Percentiles rank a stretch among this genome's conserved stretches.
Evolutionary conservation across 495 filamentous ascomycete species (phyloP).

Genomic region (Aspergillus campestris): DNA sequence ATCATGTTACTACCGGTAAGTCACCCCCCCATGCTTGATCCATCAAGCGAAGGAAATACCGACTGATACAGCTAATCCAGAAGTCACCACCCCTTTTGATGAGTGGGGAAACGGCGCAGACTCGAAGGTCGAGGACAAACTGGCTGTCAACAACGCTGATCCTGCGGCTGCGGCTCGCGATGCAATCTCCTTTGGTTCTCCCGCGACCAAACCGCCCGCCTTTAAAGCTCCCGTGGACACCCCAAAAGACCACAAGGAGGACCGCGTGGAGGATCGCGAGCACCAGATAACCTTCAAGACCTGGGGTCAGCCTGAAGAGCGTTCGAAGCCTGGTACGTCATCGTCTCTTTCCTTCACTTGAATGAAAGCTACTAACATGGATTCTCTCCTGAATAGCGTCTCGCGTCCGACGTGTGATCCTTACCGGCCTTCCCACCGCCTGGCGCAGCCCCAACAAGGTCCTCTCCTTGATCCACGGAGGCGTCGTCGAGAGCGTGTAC

Average conservation of each 20-base stretch:
- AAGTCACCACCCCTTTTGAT: no score
- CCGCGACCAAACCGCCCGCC: neutral
- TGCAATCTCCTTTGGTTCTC: neutral
- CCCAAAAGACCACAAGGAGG: neutral
- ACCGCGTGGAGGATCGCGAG: constrained; percentile 14
- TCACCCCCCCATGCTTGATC: no score
- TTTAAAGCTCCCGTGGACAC: neutral
- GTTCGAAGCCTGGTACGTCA: constrained; percentile 20
- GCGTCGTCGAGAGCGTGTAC: constrained; percentile 28
- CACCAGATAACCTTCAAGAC: constrained; percentile 14
- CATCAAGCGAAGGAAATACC: no score
- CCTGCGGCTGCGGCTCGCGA: neutral
- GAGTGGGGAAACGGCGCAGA: no score
- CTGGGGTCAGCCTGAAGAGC: constrained; percentile 18
- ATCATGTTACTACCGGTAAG: no score
- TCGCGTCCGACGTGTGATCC: constrained; percentile 22
- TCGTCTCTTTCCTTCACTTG: neutral
- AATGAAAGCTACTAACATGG: constrained; percentile 5
- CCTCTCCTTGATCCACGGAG: constrained; percentile 36
- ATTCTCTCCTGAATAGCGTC: constrained; percentile 16
- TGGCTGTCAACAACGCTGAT: no score
- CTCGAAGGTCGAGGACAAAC: no score
- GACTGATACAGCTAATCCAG: no score
- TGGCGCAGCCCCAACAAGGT: constrained; percentile 25
- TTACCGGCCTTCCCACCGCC: constrained; percentile 27